Conservation (phyloP, 129 eudicot genomes). For the Centaurea solstitialis region DNA sequence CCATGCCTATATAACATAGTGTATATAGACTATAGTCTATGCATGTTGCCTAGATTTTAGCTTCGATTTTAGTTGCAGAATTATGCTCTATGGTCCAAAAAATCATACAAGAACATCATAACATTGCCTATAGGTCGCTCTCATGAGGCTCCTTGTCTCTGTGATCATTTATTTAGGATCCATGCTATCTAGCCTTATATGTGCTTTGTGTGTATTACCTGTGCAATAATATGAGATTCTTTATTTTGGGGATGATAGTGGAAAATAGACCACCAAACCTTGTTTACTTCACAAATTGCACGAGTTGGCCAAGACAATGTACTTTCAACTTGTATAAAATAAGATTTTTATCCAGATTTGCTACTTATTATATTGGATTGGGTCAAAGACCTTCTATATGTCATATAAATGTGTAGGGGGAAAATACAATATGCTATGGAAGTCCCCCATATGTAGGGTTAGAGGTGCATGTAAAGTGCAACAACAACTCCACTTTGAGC, state of each 20-base stretch:
- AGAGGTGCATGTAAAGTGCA: too few species aligned
- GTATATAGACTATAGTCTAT: background rate
- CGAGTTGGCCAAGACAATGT: too few species aligned
- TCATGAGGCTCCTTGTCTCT: background rate
- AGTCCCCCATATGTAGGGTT: too few species aligned
- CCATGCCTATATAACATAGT: background rate
- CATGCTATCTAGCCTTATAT: background rate
- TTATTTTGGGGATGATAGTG: background rate
- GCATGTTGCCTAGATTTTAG: conserved; percentile 20
- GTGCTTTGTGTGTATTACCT: background rate
- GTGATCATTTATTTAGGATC: background rate
- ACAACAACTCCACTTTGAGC: too few species aligned
- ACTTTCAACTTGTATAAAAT: too few species aligned
- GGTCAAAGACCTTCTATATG: too few species aligned
- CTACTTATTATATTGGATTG: too few species aligned
- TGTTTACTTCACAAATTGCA: too few species aligned
- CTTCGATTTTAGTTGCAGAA: background rate
- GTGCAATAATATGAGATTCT: background rate
- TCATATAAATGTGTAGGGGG: too few species aligned
- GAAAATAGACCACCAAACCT: background rate
- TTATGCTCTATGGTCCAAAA: background rate
- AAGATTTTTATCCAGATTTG: too few species aligned
- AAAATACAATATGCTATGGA: too few species aligned
- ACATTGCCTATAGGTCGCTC: background rate
- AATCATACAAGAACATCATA: conserved; percentile 1